A percentile compares a stretch with the other conserved stretches of the same genome.
phyloP scores from a whole-genome alignment of 352 stramenopile genomes.

The Globisporangium iwayamae region DNA sequence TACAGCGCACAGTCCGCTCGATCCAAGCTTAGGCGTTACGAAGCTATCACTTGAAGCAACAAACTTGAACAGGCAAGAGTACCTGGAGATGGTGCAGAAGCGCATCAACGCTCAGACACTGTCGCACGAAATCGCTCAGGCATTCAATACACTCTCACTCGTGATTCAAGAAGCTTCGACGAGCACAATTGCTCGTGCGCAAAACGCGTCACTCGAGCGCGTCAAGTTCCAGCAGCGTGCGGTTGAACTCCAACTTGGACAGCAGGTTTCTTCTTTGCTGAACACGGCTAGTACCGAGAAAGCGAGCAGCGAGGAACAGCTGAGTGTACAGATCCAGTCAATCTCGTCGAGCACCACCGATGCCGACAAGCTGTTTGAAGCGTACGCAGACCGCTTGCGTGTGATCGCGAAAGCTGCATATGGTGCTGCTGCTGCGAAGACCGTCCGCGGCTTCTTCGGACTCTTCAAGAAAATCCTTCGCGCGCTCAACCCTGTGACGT shows the following conservation, averaged over 20 bases:
- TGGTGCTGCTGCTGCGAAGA: not conserved
- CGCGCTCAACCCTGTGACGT: not conserved
- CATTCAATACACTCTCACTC: slow-evolving; percentile 1
- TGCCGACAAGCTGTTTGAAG: not conserved
- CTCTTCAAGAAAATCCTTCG: slow-evolving; percentile 2
- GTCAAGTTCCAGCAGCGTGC: not conserved
- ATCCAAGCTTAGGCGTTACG: not conserved
- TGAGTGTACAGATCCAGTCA: not conserved
- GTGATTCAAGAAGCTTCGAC: not conserved
- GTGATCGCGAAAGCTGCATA: slow-evolving; percentile 2
- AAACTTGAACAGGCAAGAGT: not conserved
- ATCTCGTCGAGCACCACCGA: not conserved
- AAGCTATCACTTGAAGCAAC: not conserved
- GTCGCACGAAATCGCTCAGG: not conserved
- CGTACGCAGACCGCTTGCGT: not conserved
- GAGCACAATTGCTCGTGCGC: not conserved
- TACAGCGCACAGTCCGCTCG: not conserved
- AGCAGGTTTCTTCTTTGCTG: not conserved
- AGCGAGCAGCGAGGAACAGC: not conserved
- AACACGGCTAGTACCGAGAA: not conserved
- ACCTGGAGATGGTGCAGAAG: not conserved
- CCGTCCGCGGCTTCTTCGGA: not conserved
- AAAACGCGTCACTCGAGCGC: not conserved
- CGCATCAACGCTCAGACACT: not conserved
- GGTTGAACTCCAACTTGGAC: not conserved